Conservation (phyloP, 495 filamentous ascomycete species). For the Aspergillus homomorphus region DNA sequence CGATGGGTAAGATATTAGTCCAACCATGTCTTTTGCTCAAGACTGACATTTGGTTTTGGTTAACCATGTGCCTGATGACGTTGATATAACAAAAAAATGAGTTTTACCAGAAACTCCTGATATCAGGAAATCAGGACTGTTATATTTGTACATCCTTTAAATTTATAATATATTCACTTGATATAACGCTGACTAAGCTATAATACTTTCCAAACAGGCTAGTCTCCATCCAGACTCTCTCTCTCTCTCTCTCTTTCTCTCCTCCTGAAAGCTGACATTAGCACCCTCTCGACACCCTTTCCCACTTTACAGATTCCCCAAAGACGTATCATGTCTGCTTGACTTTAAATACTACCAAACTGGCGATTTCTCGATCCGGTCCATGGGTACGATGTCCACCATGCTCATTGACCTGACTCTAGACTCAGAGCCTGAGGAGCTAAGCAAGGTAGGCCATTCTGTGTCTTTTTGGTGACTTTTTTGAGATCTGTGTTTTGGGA, state of each 20-base stretch:
- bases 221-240: background rate
- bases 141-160: background rate
- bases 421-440: slow-evolving; percentile 24
- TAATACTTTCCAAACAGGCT: background rate
- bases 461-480: background rate
- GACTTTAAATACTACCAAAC: background rate
- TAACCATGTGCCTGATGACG: too few species aligned
- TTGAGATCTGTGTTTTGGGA: background rate
- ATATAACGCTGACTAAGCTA: background rate
- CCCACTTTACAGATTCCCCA: too few species aligned
- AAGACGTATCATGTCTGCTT: background rate
- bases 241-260: background rate
- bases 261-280: background rate
- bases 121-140: background rate
- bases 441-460: slow-evolving; percentile 9
- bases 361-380: background rate
- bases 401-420: slow-evolving; percentile 27
- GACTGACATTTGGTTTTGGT: too few species aligned
- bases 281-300: background rate
- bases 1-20: background rate
- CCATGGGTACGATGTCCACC: background rate
- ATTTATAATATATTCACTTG: background rate
- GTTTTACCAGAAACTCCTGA: too few species aligned
- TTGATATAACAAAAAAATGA: too few species aligned
- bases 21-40: background rate